Evolutionary conservation across 768 basidiomycete genomes (phyloP).

Genomic region (Russula virescens): DNA sequence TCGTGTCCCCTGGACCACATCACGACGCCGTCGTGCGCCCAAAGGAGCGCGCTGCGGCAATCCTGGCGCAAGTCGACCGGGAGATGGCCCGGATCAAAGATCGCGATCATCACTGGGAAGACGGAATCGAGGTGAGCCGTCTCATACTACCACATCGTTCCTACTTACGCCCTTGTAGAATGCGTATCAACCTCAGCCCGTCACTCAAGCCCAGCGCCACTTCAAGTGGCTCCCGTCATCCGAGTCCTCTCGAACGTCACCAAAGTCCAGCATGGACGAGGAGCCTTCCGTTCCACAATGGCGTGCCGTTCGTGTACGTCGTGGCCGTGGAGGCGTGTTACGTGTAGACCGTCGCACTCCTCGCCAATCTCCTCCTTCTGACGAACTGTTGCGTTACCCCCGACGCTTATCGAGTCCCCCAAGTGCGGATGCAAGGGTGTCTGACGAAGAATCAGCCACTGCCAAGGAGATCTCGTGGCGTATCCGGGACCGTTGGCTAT

Average conservation of each 20-base stretch:
- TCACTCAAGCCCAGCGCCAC: conserved; percentile 54
- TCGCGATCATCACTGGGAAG: conserved; percentile 78
- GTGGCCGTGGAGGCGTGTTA: conserved; percentile 77
- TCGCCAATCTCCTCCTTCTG: conserved; percentile 13
- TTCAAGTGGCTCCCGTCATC: conserved; percentile 56
- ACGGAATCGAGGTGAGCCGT: conserved; percentile 66
- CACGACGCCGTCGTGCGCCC: conserved; percentile 53
- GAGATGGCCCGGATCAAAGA: conserved; percentile 57
- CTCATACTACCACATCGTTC: not conserved
- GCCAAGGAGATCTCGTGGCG: conserved; percentile 40
- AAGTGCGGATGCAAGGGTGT: conserved; percentile 18
- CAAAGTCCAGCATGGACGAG: conserved; percentile 29
- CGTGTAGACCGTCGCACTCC: conserved; percentile 61
- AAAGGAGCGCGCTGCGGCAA: conserved; percentile 55
- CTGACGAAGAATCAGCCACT: conserved; percentile 27
- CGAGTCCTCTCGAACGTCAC: conserved; percentile 30
- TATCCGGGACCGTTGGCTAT: conserved; percentile 59
- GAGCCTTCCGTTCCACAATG: conserved; percentile 30
- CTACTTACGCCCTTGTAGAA: conserved; percentile 38
- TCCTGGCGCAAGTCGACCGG: conserved; percentile 59
- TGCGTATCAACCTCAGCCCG: conserved; percentile 60
- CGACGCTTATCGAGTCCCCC: conserved; percentile 24
- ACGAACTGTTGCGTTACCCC: conserved; percentile 18
- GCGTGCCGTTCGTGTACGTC: conserved; percentile 62
- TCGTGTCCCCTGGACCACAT: conserved; percentile 37